Evolutionary conservation across 1,284 basidiomycete species (phyloP).

Genomic region (Puccinia sorghi): DNA sequence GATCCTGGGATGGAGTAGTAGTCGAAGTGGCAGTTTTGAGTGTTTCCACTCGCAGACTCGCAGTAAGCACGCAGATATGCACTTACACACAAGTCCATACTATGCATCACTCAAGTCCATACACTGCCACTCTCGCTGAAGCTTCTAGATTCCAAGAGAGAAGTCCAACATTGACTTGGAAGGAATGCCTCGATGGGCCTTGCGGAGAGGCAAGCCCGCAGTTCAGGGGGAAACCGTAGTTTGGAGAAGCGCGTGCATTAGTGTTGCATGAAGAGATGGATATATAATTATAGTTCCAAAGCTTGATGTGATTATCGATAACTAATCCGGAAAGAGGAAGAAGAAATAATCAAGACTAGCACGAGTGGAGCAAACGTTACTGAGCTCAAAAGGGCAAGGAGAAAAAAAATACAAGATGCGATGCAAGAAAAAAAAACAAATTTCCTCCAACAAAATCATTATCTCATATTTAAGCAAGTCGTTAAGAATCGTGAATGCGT

Average conservation of each 20-base stretch:
- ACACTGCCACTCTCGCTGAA: no score
- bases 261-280: not conserved
- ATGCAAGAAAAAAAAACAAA: conserved; percentile 3
- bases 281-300: not conserved
- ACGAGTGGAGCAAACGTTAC: not conserved
- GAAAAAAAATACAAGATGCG: not conserved
- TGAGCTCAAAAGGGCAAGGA: not conserved
- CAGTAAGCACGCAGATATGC: no score
- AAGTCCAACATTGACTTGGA: no score
- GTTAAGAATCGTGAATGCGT: not conserved
- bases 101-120: no score
- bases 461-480: not conserved
- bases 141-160: no score
- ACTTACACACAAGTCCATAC: no score
- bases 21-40: not conserved
- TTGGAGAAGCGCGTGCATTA: not conserved
- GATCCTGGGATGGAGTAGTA: not conserved
- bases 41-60: no score
- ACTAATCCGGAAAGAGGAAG: not conserved
- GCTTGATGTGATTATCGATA: not conserved
- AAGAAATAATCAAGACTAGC: not conserved
- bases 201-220: no score
- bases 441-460: not conserved
- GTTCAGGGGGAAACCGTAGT: not conserved
- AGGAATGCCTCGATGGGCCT: no score